Base-by-base conservation (phyloP, 1,139 yeast genomes). In the Meyerozyma athensensis region DNA sequence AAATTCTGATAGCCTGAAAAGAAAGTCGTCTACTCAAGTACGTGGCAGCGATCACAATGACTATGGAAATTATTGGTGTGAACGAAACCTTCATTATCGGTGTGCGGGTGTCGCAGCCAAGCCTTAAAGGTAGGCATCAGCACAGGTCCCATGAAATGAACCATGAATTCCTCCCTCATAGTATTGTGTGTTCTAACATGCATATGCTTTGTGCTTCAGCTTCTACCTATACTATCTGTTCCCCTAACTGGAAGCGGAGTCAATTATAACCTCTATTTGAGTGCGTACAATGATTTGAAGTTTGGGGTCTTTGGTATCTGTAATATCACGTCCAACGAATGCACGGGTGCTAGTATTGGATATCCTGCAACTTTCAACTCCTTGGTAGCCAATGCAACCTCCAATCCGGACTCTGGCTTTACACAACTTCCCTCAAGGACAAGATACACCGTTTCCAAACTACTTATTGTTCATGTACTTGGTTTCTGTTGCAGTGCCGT, bases 221-320 rank as follows among this genome's bases (percentile, higher is more conserved):
- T 79, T 21, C 51, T 79, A 2, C 70, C 83, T 5, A 70, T 77
- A 19, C 47, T 79, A 10, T 67, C 89, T 1, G 86, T 79, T 5
- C 92, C 92, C 0, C 66, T 82, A 28, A 75, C 85, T 6, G 54
- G 47, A 12, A 35, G 33, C 8, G 17, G 28, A 3, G 34, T 38
- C 6, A 33, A 36, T 30, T 39, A 45, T 33, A 21, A 21, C 12
- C 35, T 47, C 19, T 33, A 26, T 21, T 35, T 47, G 20, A 39
- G 47, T 18, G 36, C 33, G 14, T 41, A 58, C 45, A 65, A 68
- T 17, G 77, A 72, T 36, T 68, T 70, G 52, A 65, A 74, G 39
- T 92, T 82, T 57, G 98, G 98, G 4, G 87, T 86, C 1, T 86
- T 90, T 65, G 98, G 97, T 2, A 75, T 77, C 45, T 90, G 97